These are phyloP conservation scores for Tylopilus sp. DNA, from an alignment of 1,284 basidiomycete species.

Conservation along the genomic window DNA sequence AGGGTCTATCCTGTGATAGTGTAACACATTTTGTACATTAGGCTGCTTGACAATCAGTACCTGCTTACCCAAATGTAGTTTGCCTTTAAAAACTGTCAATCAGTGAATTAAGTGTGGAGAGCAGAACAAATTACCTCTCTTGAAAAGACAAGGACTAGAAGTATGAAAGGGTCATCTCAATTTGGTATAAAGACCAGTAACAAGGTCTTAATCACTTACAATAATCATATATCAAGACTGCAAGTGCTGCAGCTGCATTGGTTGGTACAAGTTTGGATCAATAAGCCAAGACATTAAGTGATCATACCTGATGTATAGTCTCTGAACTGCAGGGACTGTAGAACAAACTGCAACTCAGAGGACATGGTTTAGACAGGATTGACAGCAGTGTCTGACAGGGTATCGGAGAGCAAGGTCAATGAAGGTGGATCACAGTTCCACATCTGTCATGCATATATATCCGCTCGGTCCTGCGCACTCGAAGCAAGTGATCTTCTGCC, in stretches of 20 bases:
- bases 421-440: no score
- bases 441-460: no score
- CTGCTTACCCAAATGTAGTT: slow-evolving; percentile 1
- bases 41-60: no score
- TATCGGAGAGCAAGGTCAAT: no score
- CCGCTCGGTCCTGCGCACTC: no score
- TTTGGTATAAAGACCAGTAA: not conserved
- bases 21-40: not conserved
- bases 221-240: not conserved
- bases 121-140: slow-evolving; percentile 4
- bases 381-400: no score
- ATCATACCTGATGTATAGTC: not conserved
- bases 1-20: not conserved
- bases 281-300: not conserved
- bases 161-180: not conserved
- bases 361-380: not conserved
- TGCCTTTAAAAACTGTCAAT: not conserved
- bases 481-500: no score
- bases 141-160: slow-evolving; percentile 12
- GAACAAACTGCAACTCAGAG: not conserved
- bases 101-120: not conserved
- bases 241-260: not conserved
- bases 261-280: not conserved
- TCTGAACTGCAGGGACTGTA: not conserved
- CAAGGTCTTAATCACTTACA: not conserved